Conservation (phyloP, 768 basidiomycete genomes). For the Austroboletus eburneus region DNA sequence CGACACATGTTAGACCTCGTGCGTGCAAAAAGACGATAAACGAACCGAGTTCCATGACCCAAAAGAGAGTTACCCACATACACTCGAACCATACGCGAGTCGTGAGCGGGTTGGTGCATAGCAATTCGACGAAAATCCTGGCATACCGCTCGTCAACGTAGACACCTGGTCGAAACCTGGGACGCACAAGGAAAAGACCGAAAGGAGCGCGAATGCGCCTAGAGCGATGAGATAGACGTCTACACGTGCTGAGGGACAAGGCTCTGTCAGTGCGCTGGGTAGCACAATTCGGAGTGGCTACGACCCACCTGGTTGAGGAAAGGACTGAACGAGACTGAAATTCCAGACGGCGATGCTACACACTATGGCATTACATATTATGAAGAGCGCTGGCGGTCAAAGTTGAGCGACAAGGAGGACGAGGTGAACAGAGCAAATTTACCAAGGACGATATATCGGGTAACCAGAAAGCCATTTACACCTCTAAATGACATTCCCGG, state of each 20-base stretch:
- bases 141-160: conserved; percentile 1
- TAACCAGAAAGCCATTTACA: conserved; percentile 37
- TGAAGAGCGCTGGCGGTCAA: conserved; percentile 46
- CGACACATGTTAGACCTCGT: conserved; percentile 2
- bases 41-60: conserved; percentile 58
- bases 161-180: neutral
- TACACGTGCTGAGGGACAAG: conserved; percentile 36
- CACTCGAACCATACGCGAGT: conserved; percentile 72
- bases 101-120: conserved; percentile 46
- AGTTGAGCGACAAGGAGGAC: neutral
- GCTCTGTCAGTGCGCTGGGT: conserved; percentile 3
- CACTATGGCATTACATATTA: conserved; percentile 61
- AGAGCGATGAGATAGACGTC: conserved; percentile 60
- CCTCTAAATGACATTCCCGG: conserved; percentile 44
- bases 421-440: neutral
- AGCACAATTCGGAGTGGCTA: neutral
- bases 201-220: conserved; percentile 52
- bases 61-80: conserved; percentile 55
- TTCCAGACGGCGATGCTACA: conserved; percentile 71
- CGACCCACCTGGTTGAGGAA: conserved; percentile 38
- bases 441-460: conserved; percentile 65
- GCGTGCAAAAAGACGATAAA: neutral
- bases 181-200: conserved; percentile 58
- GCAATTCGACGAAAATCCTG: conserved; percentile 57
- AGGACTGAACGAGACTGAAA: conserved; percentile 41